Percentiles rank a stretch among this genome's conserved stretches.
These are phyloP conservation scores for Trichophyton verrucosum DNA, from an alignment of 2,329 filamentous ascomycete genomes.

Conservation along the genomic window DNA sequence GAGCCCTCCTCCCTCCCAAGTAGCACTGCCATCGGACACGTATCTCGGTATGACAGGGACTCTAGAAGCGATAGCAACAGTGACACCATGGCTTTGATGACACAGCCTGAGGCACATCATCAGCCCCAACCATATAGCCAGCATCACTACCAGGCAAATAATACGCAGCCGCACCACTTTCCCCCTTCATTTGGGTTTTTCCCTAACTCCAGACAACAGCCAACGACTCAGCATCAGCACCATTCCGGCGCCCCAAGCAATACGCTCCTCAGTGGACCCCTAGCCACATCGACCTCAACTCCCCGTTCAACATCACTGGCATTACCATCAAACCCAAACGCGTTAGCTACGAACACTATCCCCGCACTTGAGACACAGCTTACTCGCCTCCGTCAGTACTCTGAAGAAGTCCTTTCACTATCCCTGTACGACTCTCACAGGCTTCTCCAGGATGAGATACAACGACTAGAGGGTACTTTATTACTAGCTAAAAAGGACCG, in stretches of 20 bases:
- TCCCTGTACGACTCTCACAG: conserved; percentile 18
- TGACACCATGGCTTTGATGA: conserved; percentile 2
- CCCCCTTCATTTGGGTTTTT: neutral
- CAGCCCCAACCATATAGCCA: neutral
- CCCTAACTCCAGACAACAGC: conserved; percentile 4
- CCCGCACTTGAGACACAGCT: conserved; percentile 16
- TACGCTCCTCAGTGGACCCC: conserved; percentile 8
- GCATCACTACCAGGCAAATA: neutral
- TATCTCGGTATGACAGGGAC: conserved; percentile 5
- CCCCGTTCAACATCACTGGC: neutral
- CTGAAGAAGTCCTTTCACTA: conserved; percentile 17
- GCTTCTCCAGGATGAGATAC: conserved; percentile 16
- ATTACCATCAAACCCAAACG: conserved; percentile 3
- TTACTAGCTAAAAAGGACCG: conserved; percentile 10
- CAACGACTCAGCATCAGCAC: neutral
- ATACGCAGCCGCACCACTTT: neutral
- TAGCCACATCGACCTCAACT: conserved; percentile 1
- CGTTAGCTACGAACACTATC: conserved; percentile 5
- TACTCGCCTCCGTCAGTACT: conserved; percentile 16
- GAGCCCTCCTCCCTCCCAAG: neutral
- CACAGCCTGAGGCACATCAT: conserved; percentile 2
- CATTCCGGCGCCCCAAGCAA: neutral
- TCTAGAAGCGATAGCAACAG: conserved; percentile 7
- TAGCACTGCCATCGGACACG: neutral
- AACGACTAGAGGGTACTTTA: conserved; percentile 12